Evolutionary conservation across 2,329 filamentous ascomycete species (phyloP).

Genomic region (Incumbomyces delicatus): DNA sequence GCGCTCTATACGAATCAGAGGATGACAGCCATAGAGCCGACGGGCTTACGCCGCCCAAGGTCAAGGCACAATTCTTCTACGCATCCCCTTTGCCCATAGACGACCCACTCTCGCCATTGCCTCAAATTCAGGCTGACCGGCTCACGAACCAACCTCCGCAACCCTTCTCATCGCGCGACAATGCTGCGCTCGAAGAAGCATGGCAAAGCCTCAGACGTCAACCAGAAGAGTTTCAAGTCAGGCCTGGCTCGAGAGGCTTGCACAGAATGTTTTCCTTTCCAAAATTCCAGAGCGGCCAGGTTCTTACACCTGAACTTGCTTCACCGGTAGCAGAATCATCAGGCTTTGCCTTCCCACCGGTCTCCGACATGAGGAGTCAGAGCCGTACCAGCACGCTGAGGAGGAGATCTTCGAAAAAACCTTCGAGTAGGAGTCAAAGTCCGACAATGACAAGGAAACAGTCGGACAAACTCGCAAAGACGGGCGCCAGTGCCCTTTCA

Average conservation of each 20-base stretch:
- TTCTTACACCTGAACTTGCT: conserved; percentile 2
- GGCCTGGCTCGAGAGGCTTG: conserved; percentile 9
- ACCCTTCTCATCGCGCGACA: conserved; percentile 71
- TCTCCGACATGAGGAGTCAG: conserved; percentile 4
- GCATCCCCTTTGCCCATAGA: conserved; percentile 73
- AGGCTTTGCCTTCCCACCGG: conserved; percentile 1
- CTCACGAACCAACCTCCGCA: conserved; percentile 52
- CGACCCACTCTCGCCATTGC: conserved; percentile 67
- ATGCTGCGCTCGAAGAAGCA: conserved; percentile 65
- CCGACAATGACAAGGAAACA: conserved; percentile 5
- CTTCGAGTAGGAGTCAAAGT: conserved; percentile 5
- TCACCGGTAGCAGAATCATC: conserved; percentile 6
- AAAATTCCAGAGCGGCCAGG: conserved; percentile 11
- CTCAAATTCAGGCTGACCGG: conserved; percentile 40
- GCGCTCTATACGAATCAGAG: conserved; percentile 36
- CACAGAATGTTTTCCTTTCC: conserved; percentile 17
- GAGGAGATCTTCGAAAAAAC: conserved; percentile 1
- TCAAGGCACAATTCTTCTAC: conserved; percentile 75
- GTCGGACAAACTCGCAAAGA: background rate
- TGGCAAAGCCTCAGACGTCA: conserved; percentile 52
- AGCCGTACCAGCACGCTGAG: conserved; percentile 1
- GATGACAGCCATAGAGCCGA: conserved; percentile 13
- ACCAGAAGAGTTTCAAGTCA: conserved; percentile 6
- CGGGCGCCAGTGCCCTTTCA: background rate
- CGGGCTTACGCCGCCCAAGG: conserved; percentile 43